A percentile compares a stretch with the other conserved stretches of the same genome.
Conservation (phyloP, 164 flowering plant species). For the Dillenia turbinata region DNA sequence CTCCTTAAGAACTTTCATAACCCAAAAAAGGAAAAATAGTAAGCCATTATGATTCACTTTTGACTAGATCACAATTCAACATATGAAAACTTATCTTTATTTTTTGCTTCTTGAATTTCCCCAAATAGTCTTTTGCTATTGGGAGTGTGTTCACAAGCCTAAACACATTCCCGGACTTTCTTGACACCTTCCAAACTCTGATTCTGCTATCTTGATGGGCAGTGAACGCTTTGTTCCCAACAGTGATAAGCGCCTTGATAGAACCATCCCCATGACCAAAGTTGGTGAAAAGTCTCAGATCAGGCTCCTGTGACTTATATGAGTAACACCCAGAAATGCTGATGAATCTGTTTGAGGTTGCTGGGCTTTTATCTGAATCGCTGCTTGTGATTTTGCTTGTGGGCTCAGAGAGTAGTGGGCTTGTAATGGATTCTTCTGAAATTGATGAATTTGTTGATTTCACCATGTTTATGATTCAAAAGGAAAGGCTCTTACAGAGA, state of each 20-base stretch:
- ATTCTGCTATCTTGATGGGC: conserved; percentile 92
- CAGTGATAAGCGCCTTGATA: conserved; percentile 75
- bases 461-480: conserved; percentile 7
- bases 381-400: too few species aligned
- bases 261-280: too few species aligned
- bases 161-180: conserved; percentile 71
- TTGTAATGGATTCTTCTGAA: too few species aligned
- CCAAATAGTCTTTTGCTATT: conserved; percentile 75
- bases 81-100: too few species aligned
- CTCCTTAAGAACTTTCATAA: too few species aligned
- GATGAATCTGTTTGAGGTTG: conserved; percentile 23
- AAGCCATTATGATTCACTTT: too few species aligned
- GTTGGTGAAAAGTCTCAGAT: too few species aligned
- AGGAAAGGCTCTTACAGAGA: background rate
- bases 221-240: conserved; percentile 76
- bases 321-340: conserved; percentile 21
- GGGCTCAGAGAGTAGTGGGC: too few species aligned
- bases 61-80: too few species aligned
- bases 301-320: conserved; percentile 72
- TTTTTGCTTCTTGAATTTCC: conserved; percentile 83
- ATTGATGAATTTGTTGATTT: too few species aligned
- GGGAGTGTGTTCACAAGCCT: conserved; percentile 71
- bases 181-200: conserved; percentile 86
- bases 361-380: too few species aligned
- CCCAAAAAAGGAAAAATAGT: too few species aligned